phyloP scores from a whole-genome alignment of 305 asterid species.

The Fraxinus ornus region DNA sequence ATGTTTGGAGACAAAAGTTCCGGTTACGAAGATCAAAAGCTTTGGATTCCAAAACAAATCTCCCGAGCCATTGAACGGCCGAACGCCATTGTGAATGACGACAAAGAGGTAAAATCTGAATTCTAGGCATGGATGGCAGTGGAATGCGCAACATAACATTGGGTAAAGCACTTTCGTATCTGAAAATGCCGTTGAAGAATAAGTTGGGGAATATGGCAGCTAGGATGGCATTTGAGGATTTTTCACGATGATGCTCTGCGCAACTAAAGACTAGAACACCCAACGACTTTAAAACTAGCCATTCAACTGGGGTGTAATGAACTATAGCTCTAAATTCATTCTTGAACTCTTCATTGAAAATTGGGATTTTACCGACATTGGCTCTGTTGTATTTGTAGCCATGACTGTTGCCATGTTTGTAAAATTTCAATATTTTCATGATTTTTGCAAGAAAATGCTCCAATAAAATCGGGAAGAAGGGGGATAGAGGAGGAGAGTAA shows the following conservation, averaged over 20 bases:
- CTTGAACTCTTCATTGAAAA: neutral
- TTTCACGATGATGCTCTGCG: neutral
- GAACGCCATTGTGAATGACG: constrained; percentile 21
- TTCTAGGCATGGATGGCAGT: constrained; percentile 62
- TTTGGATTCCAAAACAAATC: constrained; percentile 43
- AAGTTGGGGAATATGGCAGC: constrained; percentile 30
- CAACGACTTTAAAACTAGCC: too few relatives aligned
- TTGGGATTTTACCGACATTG: constrained; percentile 33
- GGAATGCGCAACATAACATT: too few relatives aligned
- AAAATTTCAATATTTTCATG: neutral
- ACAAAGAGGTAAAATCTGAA: constrained; percentile 70
- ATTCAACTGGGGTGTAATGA: constrained; percentile 55
- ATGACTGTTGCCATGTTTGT: constrained; percentile 39
- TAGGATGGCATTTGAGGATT: constrained; percentile 25
- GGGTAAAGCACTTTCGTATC: too few relatives aligned
- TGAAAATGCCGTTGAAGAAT: too few relatives aligned
- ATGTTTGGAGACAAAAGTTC: too few relatives aligned
- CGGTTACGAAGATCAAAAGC: too few relatives aligned
- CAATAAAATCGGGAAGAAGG: neutral
- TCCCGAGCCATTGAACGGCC: neutral
- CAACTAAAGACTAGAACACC: neutral
- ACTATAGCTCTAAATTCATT: constrained; percentile 17
- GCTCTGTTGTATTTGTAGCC: constrained; percentile 37
- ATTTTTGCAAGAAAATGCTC: constrained; percentile 13
- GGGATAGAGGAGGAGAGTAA: neutral